Base-by-base conservation (phyloP, 2,329 filamentous ascomycete genomes). In the Colletotrichum euphorbiae region DNA sequence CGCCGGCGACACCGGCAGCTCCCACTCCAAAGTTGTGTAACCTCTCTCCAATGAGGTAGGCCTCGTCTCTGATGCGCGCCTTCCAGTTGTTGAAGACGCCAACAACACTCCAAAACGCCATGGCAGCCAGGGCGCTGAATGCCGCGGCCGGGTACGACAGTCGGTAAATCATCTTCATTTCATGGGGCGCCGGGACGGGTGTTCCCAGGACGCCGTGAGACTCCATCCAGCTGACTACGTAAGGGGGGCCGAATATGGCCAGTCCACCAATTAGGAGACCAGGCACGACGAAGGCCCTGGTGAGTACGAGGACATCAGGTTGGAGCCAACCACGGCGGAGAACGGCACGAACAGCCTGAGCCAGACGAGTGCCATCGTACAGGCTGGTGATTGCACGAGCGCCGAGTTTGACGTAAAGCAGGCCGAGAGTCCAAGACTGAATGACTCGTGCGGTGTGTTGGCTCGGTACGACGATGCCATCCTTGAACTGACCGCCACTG, bases 31-130 rank as follows among this genome's bases (percentile, higher is more conserved):
- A 97, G 78, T 99, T 99, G 81, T 99, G 97, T 75, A 99, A 80
- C 68, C 94, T 84, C 81, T 99, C 95, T 2, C 96, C 96, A 75
- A 98, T 96, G 50, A 99, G 83, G 77, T 99, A 99, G 0, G 97
- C 94, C 80, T 99, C 97, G 77, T 99, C 97, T 43, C 93, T 85
- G 52, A 99, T 93, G 66, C 91, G 88, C 65, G 90, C 85, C 73
- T 92, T 89, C 94, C 95, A 98, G 19, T 88, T 82, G 52, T 87
- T 86, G 58, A 96, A 86, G 59, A 93, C 86, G 51, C 85, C 80
- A 8, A 86, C 75, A n/a, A 90, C 76, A 11, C 85, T 84, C 75
- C 83, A 85, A 8, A 86, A 75, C 2, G 80, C 76, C 5, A 87
- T 73, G 2, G 85, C 82, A 21, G 87, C 77, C 3, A 71, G 43